Evolutionary conservation across 495 filamentous ascomycete species (phyloP).

Genomic region (Bathelium albidoporum): DNA sequence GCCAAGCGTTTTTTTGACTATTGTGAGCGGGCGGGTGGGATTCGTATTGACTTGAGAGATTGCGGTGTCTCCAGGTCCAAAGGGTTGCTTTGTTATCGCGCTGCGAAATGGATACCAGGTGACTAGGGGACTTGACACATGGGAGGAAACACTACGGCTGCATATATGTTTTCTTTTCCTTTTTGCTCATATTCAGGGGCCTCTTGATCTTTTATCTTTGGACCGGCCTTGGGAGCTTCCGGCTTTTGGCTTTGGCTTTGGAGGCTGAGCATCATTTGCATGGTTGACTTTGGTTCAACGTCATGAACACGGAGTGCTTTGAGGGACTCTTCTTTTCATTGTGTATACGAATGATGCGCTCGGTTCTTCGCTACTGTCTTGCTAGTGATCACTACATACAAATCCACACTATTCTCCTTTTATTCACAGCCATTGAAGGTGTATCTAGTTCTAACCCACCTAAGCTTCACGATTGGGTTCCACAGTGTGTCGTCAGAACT

Average conservation of each 20-base stretch:
- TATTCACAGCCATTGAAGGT: too few species aligned
- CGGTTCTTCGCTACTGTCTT: background rate
- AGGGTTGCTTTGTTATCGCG: background rate
- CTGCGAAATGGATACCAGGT: slow-evolving; percentile 4
- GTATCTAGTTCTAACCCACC: too few species aligned
- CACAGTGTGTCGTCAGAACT: too few species aligned
- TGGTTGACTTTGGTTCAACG: background rate
- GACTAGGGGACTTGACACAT: background rate
- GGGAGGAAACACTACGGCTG: background rate
- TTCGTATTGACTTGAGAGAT: background rate
- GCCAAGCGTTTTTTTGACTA: background rate
- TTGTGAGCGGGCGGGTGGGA: background rate
- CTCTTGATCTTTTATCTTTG: background rate
- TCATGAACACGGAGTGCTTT: background rate
- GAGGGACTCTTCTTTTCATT: background rate
- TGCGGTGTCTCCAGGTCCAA: background rate
- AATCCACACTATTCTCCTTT: background rate
- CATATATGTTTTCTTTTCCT: slow-evolving; percentile 1
- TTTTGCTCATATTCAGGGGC: background rate
- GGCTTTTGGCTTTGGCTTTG: background rate
- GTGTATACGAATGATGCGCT: slow-evolving; percentile 5
- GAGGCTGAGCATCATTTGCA: background rate
- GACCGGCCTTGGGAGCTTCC: background rate
- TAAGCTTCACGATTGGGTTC: too few species aligned
- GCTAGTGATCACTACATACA: background rate